phyloP scores from a whole-genome alignment of 495 filamentous ascomycete genomes.

The Hyaloscypha finlandica region DNA sequence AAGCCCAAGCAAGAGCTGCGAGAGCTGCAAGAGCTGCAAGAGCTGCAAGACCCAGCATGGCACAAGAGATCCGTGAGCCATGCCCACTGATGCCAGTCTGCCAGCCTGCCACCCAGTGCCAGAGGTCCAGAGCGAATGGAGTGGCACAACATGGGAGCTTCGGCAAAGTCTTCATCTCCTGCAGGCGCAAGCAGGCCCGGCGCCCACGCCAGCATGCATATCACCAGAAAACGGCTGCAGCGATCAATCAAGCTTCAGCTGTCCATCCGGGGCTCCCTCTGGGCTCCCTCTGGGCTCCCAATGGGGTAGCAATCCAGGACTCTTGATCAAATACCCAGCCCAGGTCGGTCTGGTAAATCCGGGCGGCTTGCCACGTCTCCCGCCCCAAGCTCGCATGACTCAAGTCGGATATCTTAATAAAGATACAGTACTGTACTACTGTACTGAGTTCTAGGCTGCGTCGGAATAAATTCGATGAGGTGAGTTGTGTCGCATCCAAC shows the following conservation, averaged over 20 bases:
- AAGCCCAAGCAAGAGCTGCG: no score
- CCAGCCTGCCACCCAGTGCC: background rate
- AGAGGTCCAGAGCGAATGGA: background rate
- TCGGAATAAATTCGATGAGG: constrained; percentile 21
- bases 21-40: no score
- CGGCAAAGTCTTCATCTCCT: constrained; percentile 17
- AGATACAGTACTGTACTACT: background rate
- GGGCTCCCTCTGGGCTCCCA: background rate
- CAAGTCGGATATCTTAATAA: background rate
- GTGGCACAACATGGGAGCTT: constrained; percentile 12
- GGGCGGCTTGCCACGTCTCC: background rate
- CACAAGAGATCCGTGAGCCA: constrained; percentile 14
- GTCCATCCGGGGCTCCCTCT: background rate
- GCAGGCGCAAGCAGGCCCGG: constrained; percentile 9
- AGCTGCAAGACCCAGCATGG: no score
- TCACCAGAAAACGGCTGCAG: constrained; percentile 11
- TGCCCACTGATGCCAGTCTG: no score
- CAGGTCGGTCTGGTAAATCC: background rate
- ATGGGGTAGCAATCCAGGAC: background rate
- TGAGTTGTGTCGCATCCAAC: constrained; percentile 1
- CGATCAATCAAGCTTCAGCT: constrained; percentile 23
- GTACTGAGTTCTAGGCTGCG: constrained; percentile 19
- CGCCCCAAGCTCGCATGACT: constrained; percentile 13
- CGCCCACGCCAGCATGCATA: constrained; percentile 13
- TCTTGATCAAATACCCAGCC: background rate